A percentile compares a stretch with the other conserved stretches of the same genome.
phyloP scores from a whole-genome alignment of 495 filamentous ascomycete genomes.

The Penicillium bovifimosum region DNA sequence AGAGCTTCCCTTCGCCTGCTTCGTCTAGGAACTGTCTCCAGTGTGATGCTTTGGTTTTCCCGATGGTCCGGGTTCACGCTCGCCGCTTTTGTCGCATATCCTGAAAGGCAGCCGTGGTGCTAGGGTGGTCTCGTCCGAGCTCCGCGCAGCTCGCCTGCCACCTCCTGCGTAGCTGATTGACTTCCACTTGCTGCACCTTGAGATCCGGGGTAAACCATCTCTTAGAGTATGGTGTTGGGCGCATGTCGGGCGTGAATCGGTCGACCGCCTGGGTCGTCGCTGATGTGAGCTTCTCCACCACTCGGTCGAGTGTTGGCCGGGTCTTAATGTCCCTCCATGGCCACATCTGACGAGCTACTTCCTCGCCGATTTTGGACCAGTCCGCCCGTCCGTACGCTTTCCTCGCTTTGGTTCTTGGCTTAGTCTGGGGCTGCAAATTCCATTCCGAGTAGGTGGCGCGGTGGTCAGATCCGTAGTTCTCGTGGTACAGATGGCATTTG shows the following conservation, averaged over 20 bases:
- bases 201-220: not conserved
- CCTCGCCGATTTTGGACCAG: too few species aligned
- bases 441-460: slow-evolving; percentile 17
- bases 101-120: not conserved
- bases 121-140: not conserved
- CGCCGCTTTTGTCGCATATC: not conserved
- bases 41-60: not conserved
- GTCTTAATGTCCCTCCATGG: too few species aligned
- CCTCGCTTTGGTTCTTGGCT: slow-evolving; percentile 5
- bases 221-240: slow-evolving; percentile 3
- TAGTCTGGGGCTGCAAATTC: slow-evolving; percentile 9
- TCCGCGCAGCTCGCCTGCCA: not conserved
- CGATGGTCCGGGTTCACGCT: slow-evolving; percentile 9
- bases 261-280: not conserved
- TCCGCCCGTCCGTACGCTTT: slow-evolving; percentile 22
- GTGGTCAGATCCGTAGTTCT: slow-evolving; percentile 20
- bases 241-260: not conserved
- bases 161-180: not conserved
- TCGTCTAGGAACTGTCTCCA: slow-evolving; percentile 21
- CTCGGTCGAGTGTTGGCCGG: not conserved
- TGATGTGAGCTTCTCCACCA: not conserved
- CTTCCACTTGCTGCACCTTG: not conserved
- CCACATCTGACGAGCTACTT: too few species aligned
- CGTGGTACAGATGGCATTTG: slow-evolving; percentile 18
- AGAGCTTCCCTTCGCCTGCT: slow-evolving; percentile 17